Evolutionary conservation across 352 stramenopile genomes (phyloP).

Genomic region (Globisporangium cystogenes): DNA sequence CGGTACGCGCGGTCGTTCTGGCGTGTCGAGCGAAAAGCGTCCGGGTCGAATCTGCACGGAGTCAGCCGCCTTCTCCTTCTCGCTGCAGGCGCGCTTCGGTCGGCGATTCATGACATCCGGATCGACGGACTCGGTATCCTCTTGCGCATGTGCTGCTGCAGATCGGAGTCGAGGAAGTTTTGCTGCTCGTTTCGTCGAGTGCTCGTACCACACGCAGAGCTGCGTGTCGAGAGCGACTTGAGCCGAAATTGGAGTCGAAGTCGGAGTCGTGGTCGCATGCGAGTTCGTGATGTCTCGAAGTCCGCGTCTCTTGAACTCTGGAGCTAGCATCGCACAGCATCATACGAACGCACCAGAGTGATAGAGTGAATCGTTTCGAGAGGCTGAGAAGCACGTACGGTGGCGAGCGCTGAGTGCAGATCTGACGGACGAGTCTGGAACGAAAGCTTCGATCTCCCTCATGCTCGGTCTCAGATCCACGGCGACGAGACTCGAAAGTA

Average conservation of each 20-base stretch:
- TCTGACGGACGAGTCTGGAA: background rate
- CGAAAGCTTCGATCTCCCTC: background rate
- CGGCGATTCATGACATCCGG: background rate
- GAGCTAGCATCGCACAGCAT: background rate
- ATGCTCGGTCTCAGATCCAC: background rate
- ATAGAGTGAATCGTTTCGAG: too few species aligned
- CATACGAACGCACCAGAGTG: background rate
- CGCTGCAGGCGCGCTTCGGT: background rate
- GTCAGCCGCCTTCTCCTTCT: background rate
- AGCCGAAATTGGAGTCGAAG: background rate
- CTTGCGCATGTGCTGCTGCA: background rate
- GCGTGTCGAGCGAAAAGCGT: slow-evolving; percentile 34
- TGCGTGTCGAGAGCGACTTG: background rate
- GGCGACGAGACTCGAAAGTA: slow-evolving; percentile 5
- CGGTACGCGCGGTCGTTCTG: background rate
- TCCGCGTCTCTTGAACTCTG: background rate
- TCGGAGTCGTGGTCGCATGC: background rate
- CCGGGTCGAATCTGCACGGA: slow-evolving; percentile 8
- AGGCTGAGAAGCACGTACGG: background rate
- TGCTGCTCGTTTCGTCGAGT: background rate
- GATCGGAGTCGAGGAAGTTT: background rate
- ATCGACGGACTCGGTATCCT: background rate
- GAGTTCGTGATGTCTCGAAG: slow-evolving; percentile 2
- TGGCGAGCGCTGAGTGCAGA: background rate
- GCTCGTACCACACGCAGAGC: background rate